Conservation (phyloP, 1,284 basidiomycete genomes). For the Ganoderma sinense region DNA sequence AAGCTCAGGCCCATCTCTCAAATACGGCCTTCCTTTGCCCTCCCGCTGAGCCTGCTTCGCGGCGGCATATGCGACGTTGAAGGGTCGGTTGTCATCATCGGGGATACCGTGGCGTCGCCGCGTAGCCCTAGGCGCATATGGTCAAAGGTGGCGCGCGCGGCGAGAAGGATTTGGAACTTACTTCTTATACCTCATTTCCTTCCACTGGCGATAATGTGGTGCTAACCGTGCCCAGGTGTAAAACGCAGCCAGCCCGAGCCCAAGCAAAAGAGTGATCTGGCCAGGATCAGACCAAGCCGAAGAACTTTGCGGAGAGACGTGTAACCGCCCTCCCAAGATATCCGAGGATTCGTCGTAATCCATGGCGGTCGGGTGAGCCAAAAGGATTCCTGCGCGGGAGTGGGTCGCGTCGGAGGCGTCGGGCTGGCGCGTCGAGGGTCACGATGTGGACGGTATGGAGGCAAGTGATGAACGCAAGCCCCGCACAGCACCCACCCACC, state of each 20-base stretch:
- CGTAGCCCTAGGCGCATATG: conserved; percentile 49
- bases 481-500: conserved; percentile 24
- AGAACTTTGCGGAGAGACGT: conserved; percentile 46
- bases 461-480: conserved; percentile 14
- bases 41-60: conserved; percentile 54
- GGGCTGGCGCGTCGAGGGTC: conserved; percentile 37
- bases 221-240: conserved; percentile 33
- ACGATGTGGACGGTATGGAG: conserved; percentile 26
- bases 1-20: neutral
- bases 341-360: conserved; percentile 56
- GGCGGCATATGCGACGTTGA: conserved; percentile 84
- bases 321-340: conserved; percentile 66
- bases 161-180: conserved; percentile 42
- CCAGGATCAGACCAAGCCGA: conserved; percentile 42
- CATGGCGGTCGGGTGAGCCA: conserved; percentile 17
- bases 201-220: conserved; percentile 49
- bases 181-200: conserved; percentile 67
- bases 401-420: conserved; percentile 46
- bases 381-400: conserved; percentile 7
- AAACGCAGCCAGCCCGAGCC: conserved; percentile 22
- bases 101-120: conserved; percentile 82
- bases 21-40: neutral
- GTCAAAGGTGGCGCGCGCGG: conserved; percentile 14
- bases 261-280: conserved; percentile 33
- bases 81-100: conserved; percentile 79